These are phyloP conservation scores for Hordeum marinum DNA, from an alignment of 176 grass and related monocot species.

Conservation along the genomic window DNA sequence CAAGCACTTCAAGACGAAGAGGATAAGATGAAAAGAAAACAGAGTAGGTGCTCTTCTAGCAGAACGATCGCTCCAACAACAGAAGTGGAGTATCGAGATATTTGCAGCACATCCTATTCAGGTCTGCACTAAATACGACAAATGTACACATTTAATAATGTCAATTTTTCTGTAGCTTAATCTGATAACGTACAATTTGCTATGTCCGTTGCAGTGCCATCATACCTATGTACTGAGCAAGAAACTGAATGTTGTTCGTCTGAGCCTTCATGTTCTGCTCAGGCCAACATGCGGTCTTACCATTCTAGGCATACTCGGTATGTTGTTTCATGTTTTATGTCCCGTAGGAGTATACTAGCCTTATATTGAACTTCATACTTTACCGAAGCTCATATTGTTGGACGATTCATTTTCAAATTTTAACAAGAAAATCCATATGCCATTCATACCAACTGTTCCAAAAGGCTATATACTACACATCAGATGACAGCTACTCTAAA, in stretches of 20 bases:
- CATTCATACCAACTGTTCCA: neutral
- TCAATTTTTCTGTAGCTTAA: slow-evolving; percentile 22
- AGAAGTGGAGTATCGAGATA: slow-evolving; percentile 82
- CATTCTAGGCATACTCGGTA: slow-evolving; percentile 78
- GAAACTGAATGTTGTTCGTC: slow-evolving; percentile 67
- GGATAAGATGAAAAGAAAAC: slow-evolving; percentile 85
- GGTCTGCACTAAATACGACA: slow-evolving; percentile 32
- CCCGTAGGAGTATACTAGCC: neutral
- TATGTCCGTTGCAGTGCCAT: slow-evolving; percentile 48
- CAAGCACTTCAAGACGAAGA: slow-evolving; percentile 98
- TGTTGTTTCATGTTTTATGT: slow-evolving; percentile 18
- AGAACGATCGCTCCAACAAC: slow-evolving; percentile 59
- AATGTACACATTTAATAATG: slow-evolving; percentile 3
- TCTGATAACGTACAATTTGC: slow-evolving; percentile 9
- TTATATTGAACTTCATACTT: slow-evolving; percentile 2
- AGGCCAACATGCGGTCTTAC: slow-evolving; percentile 51
- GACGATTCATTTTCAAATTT: neutral
- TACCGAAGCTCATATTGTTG: neutral
- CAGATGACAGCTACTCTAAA: neutral
- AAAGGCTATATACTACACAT: neutral
- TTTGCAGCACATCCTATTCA: slow-evolving; percentile 80
- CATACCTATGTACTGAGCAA: slow-evolving; percentile 57
- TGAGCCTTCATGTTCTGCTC: slow-evolving; percentile 81
- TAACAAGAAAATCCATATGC: neutral
- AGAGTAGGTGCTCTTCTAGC: slow-evolving; percentile 58